Base-by-base conservation (phyloP, 805 yeast species). In the Barnettozyma populi region DNA sequence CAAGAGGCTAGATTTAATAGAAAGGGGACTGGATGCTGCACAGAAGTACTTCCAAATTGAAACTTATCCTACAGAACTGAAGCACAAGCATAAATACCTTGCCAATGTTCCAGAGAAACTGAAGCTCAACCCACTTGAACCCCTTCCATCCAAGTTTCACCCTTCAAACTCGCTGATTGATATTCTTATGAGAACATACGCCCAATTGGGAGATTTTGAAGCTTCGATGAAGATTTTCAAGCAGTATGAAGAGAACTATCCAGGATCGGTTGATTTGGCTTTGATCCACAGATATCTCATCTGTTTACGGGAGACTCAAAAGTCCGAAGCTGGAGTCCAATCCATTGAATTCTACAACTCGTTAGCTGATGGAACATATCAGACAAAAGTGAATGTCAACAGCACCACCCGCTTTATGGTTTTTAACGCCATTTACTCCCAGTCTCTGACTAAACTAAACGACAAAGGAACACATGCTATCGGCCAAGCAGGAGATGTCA, bases 361-460 rank as follows among this genome's bases (percentile, higher is more conserved):
- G 7, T 38, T 59, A 19, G 34, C 37, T 18, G 44, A 44, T 9
- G 43, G 48, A 10, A 18, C 38, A 24, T 27, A 36, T 47, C 24
- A 21, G n/a, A 29, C 61, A 48, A 36, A 52, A 35, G 29, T 49
- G 7, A 13, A 18, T 14, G 41, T 43, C 18, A 46, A 43, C 18
- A 50, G 51, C 29, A 36, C 51, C 9, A 56, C 62, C 1, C 49
- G 58, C 34, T 57, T 55, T 27, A 54, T 59, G 51, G 59, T 59
- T 0, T 56, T 57, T 44, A 51, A 52, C 18, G 43, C 54, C 4
- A 56, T 59, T 7, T 59, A 55, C 41, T 39, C 51, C 2, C 53
- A 57, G 39, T 53, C 62, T 0, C 29, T 57, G 25, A 49, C 48
- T 2, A 36, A 9, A 5, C 14, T 56, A 40, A 59, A 56, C 27